Percentiles rank a stretch among this genome's conserved stretches.
These are phyloP conservation scores for Collybiopsis confluens DNA, from an alignment of 768 basidiomycete species.

Conservation along the genomic window DNA sequence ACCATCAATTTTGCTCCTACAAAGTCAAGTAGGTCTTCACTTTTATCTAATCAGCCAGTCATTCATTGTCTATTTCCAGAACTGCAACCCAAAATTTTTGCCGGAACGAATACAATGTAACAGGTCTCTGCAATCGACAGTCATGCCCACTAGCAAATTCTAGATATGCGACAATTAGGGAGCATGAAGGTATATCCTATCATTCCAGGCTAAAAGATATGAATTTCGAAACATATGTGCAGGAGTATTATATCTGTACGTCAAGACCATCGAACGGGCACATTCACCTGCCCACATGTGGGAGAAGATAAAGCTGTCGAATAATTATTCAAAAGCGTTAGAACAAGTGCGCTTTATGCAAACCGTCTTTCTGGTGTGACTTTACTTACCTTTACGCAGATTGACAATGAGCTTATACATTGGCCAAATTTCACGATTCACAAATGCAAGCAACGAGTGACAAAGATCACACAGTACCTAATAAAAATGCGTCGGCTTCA, in stretches of 20 bases:
- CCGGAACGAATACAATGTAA: conserved; percentile 97
- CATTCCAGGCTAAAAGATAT: conserved; percentile 1
- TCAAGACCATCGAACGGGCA: conserved; percentile 97
- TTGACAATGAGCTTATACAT: conserved; percentile 92
- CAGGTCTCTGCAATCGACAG: conserved; percentile 90
- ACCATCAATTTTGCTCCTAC: conserved; percentile 95
- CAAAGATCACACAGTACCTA: conserved; percentile 98
- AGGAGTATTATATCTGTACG: conserved; percentile 89
- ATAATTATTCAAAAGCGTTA: conserved; percentile 91
- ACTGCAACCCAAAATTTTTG: conserved; percentile 97
- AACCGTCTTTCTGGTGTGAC: background rate
- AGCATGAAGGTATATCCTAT: conserved; percentile 73
- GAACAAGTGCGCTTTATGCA: conserved; percentile 65
- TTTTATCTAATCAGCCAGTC: background rate
- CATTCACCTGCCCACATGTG: conserved; percentile 97
- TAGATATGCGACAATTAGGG: conserved; percentile 95
- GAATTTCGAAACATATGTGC: background rate
- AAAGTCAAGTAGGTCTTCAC: conserved; percentile 89
- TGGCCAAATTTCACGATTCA: conserved; percentile 98
- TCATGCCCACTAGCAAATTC: conserved; percentile 99
- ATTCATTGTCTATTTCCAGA: conserved; percentile 35
- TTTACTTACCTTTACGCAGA: conserved; percentile 42
- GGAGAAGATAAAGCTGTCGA: conserved; percentile 90
- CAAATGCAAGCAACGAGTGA: conserved; percentile 98
- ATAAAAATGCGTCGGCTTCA: conserved; percentile 96